A percentile compares a stretch with the other conserved stretches of the same genome.
Evolutionary conservation across 83 land plant species (phyloP).

Genomic region (Picea mariana): DNA sequence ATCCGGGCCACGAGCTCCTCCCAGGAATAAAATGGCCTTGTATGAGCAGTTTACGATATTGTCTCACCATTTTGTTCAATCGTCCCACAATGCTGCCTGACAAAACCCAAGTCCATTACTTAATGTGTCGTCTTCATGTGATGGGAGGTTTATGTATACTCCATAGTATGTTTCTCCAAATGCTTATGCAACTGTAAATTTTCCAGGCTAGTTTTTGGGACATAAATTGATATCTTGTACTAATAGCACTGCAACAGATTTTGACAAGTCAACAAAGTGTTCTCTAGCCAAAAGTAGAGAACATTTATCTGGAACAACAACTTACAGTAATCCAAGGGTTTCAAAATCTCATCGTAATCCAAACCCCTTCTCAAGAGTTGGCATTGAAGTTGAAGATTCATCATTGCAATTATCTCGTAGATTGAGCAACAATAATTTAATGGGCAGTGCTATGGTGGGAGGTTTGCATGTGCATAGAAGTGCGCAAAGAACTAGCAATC

Average conservation of each 20-base stretch:
- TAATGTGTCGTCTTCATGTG: too few relatives aligned
- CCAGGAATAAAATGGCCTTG: slow-evolving; percentile 83
- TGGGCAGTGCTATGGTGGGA: not conserved
- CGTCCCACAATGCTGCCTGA: not conserved
- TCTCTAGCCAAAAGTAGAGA: not conserved
- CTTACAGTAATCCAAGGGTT: slow-evolving; percentile 1
- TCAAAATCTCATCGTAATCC: not conserved
- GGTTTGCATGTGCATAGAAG: not conserved
- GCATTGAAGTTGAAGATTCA: not conserved
- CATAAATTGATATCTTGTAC: slow-evolving; percentile 3
- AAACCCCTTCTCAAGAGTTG: not conserved
- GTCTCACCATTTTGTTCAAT: slow-evolving; percentile 25
- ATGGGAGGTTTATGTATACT: slow-evolving; percentile 14
- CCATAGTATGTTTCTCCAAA: slow-evolving; percentile 14
- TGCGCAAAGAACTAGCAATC: not conserved
- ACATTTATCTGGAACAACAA: not conserved
- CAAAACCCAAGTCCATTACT: not conserved
- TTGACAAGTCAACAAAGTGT: not conserved
- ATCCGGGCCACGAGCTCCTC: slow-evolving; percentile 74
- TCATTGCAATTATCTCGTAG: not conserved
- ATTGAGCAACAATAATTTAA: not conserved
- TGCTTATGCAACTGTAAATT: not conserved
- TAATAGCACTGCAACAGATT: slow-evolving; percentile 10
- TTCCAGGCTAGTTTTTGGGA: slow-evolving; percentile 14
- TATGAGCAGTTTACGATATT: slow-evolving; percentile 67